A percentile compares a stretch with the other conserved stretches of the same genome.
phyloP scores from a whole-genome alignment of 495 filamentous ascomycete species.

The Aspergillus indologenus region DNA sequence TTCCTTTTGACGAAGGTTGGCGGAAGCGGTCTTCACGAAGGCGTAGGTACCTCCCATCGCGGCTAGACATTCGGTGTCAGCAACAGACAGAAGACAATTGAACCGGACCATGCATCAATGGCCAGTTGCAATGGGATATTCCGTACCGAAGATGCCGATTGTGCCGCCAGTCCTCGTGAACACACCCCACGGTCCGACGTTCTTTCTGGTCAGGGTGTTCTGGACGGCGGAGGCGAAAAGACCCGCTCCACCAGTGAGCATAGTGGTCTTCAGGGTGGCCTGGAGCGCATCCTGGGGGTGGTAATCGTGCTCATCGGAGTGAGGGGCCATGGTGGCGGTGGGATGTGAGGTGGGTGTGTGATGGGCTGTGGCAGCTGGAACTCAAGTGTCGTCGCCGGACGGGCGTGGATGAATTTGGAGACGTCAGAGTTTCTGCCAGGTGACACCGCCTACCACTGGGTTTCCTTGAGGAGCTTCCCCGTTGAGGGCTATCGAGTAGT shows the following conservation, averaged over 20 bases:
- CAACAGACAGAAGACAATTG: slow-evolving; percentile 11
- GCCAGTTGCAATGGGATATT: neutral
- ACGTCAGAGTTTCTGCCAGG: slow-evolving; percentile 31
- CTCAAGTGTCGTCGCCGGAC: slow-evolving; percentile 23
- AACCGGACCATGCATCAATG: neutral
- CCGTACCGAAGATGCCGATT: slow-evolving; percentile 62
- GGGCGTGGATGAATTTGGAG: slow-evolving; percentile 26
- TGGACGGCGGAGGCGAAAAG: slow-evolving; percentile 71
- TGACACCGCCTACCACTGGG: slow-evolving; percentile 26
- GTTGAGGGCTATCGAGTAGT: slow-evolving; percentile 5
- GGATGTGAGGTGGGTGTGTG: slow-evolving; percentile 4
- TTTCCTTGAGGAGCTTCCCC: slow-evolving; percentile 15
- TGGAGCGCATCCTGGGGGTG: slow-evolving; percentile 76
- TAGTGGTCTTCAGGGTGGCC: slow-evolving; percentile 58
- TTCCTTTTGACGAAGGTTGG: slow-evolving; percentile 75
- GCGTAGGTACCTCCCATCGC: slow-evolving; percentile 77
- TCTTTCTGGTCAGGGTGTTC: slow-evolving; percentile 77
- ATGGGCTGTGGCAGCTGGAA: slow-evolving; percentile 22
- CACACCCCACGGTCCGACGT: slow-evolving; percentile 72
- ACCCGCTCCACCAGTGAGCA: slow-evolving; percentile 65
- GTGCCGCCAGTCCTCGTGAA: slow-evolving; percentile 68
- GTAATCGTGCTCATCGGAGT: slow-evolving; percentile 55
- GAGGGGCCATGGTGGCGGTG: slow-evolving; percentile 46
- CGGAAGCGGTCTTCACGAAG: slow-evolving; percentile 69
- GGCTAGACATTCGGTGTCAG: slow-evolving; percentile 48